phyloP scores from a whole-genome alignment of 257 asterid genomes.

The Solanum arcanum region DNA sequence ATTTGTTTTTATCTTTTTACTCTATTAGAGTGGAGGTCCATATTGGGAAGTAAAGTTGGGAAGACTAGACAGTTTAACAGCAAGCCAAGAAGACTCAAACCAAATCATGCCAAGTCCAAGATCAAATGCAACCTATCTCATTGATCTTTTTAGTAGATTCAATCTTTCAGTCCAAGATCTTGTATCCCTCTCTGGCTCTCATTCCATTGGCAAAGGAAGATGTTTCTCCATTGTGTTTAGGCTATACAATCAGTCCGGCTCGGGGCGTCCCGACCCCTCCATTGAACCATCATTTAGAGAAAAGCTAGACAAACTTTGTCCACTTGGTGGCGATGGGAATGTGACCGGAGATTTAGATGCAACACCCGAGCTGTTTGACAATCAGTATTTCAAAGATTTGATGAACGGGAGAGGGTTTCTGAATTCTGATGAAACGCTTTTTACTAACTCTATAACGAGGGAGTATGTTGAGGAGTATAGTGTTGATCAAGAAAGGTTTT shows the following conservation, averaged over 20 bases:
- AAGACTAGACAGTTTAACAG: constrained; percentile 73
- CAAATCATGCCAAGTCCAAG: constrained; percentile 93
- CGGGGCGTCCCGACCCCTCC: constrained; percentile 77
- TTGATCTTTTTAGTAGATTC: constrained; percentile 48
- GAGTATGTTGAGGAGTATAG: constrained; percentile 40
- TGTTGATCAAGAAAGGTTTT: constrained; percentile 23
- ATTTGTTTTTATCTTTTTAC: neutral
- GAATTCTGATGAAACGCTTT: constrained; percentile 69
- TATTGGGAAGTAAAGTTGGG: constrained; percentile 81
- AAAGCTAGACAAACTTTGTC: constrained; percentile 50
- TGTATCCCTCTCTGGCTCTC: constrained; percentile 95
- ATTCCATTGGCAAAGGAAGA: constrained; percentile 77
- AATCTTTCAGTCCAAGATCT: constrained; percentile 60
- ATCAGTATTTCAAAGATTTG: constrained; percentile 71
- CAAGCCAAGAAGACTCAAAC: constrained; percentile 69
- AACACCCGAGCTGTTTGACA: constrained; percentile 57
- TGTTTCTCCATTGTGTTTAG: constrained; percentile 79
- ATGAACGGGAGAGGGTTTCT: constrained; percentile 60
- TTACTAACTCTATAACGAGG: constrained; percentile 32
- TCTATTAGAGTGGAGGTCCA: constrained; percentile 88
- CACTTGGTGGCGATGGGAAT: constrained; percentile 52
- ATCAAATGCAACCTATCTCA: constrained; percentile 59
- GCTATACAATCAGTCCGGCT: constrained; percentile 87
- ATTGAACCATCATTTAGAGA: constrained; percentile 39
- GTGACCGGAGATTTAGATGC: constrained; percentile 65